Evolutionary conservation across 768 basidiomycete species (phyloP).

Genomic region (Termitomyces sp.): DNA sequence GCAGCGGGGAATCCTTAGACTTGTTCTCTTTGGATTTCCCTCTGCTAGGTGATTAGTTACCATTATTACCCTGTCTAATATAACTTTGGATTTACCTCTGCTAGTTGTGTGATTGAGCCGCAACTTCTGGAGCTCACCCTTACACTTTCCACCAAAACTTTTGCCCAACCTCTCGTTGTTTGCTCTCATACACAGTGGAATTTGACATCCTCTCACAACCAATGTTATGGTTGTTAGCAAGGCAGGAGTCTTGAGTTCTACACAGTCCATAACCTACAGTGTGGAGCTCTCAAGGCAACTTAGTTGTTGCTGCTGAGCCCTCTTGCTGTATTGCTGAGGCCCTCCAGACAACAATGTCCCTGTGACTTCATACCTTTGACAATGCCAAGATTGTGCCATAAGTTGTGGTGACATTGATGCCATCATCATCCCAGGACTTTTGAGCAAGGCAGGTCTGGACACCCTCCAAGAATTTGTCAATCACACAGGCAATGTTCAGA

Average conservation of each 20-base stretch:
- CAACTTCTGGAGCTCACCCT: too few relatives aligned
- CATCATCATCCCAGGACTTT: constrained; percentile 71
- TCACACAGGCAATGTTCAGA: constrained; percentile 65
- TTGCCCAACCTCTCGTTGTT: constrained; percentile 59
- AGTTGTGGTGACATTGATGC: constrained; percentile 66
- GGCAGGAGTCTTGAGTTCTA: constrained; percentile 69
- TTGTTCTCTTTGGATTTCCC: too few relatives aligned
- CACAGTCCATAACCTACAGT: constrained; percentile 59
- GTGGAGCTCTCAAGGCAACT: constrained; percentile 72
- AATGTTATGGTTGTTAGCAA: constrained; percentile 74
- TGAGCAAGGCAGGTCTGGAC: constrained; percentile 52
- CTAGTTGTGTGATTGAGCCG: too few relatives aligned
- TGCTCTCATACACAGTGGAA: constrained; percentile 13
- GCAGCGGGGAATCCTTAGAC: too few relatives aligned
- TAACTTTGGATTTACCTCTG: too few relatives aligned
- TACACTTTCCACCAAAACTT: too few relatives aligned
- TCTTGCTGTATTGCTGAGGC: constrained; percentile 46
- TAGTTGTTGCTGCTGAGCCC: constrained; percentile 53
- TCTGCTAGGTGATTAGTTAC: too few relatives aligned
- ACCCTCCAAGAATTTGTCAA: constrained; percentile 70
- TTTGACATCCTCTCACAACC: constrained; percentile 27
- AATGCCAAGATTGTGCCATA: constrained; percentile 47
- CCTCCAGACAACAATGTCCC: constrained; percentile 39
- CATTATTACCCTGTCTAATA: too few relatives aligned
- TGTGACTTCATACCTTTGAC: constrained; percentile 62